Conservation (phyloP, 805 yeast species). For the Suhomyces emberorum region DNA sequence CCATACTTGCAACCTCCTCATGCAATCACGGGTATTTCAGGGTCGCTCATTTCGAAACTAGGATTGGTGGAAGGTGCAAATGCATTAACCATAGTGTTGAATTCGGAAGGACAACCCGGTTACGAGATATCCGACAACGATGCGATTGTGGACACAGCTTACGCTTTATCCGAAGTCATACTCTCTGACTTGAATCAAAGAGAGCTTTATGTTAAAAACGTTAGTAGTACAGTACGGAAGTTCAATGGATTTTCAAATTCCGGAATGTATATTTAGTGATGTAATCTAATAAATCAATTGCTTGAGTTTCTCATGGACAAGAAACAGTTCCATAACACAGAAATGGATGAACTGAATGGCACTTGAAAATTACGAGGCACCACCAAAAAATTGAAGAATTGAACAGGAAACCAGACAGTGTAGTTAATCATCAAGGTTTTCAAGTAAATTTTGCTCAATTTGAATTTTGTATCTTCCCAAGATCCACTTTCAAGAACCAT, state of each 20-base stretch:
- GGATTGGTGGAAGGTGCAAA: slow-evolving; percentile 2
- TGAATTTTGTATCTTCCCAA: slow-evolving; percentile 56
- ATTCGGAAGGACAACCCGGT: slow-evolving; percentile 63
- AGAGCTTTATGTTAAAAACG: slow-evolving; percentile 11
- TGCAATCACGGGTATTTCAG: slow-evolving; percentile 56
- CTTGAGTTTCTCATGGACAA: slow-evolving; percentile 67
- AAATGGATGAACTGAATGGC: slow-evolving; percentile 82
- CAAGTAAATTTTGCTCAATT: slow-evolving; percentile 63
- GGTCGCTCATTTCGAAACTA: slow-evolving; percentile 36
- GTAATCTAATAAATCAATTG: slow-evolving; percentile 5
- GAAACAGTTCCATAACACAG: slow-evolving; percentile 93
- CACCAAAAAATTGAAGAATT: slow-evolving; percentile 66
- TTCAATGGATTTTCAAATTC: slow-evolving; percentile 23
- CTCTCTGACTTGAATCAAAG: background rate
- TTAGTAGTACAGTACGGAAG: slow-evolving; percentile 21
- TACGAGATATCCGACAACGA: slow-evolving; percentile 52
- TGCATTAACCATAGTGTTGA: slow-evolving; percentile 30
- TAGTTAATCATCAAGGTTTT: slow-evolving; percentile 66
- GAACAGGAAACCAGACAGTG: slow-evolving; percentile 81
- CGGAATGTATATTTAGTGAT: slow-evolving; percentile 21
- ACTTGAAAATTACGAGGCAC: slow-evolving; percentile 77
- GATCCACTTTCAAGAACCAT: slow-evolving; percentile 75
- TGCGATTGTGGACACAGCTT: slow-evolving; percentile 33
- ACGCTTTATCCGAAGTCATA: slow-evolving; percentile 8
- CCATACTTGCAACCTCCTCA: slow-evolving; percentile 55